These are phyloP conservation scores for Mycena indigotica DNA, from an alignment of 768 basidiomycete species.

Conservation along the genomic window DNA sequence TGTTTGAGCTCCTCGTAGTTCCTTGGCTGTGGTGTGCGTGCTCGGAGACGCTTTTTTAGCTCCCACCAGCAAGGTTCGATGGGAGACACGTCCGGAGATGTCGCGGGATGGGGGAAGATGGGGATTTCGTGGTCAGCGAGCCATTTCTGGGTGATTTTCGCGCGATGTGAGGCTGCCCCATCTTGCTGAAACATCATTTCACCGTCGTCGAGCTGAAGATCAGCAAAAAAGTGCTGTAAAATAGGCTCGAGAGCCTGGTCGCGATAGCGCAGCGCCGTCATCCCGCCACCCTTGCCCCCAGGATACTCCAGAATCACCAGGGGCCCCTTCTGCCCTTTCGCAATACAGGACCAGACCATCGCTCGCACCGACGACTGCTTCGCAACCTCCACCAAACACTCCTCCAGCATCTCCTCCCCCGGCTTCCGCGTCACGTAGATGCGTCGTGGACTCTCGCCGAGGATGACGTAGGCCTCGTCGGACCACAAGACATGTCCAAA, in stretches of 20 bases:
- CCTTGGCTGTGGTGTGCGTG: slow-evolving; percentile 1
- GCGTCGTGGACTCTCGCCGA: slow-evolving; percentile 22
- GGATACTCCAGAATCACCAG: slow-evolving; percentile 19
- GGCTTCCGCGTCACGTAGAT: slow-evolving; percentile 29
- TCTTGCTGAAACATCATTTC: slow-evolving; percentile 13
- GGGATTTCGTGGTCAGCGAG: slow-evolving; percentile 9
- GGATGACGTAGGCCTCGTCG: slow-evolving; percentile 29
- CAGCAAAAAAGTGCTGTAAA: no score
- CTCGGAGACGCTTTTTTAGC: slow-evolving; percentile 6
- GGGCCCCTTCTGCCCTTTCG: slow-evolving; percentile 14
- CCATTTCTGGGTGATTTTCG: slow-evolving; percentile 11
- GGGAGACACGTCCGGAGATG: no score
- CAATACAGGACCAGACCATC: slow-evolving; percentile 18
- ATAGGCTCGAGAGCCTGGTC: slow-evolving; percentile 11
- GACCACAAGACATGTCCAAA: slow-evolving; percentile 29
- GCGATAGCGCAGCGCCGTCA: slow-evolving; percentile 6
- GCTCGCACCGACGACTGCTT: slow-evolving; percentile 9
- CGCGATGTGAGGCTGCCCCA: slow-evolving; percentile 8
- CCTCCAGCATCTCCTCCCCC: no score
- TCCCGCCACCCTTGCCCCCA: slow-evolving; percentile 16
- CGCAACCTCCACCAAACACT: slow-evolving; percentile 15
- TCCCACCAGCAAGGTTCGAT: slow-evolving; percentile 14
- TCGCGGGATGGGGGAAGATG: slow-evolving; percentile 16
- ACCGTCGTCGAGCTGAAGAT: neutral
- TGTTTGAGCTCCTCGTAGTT: neutral